Evolutionary conservation across 2,329 filamentous ascomycete genomes (phyloP), one percentile per base, ranked within the genome.

Genomic region (Ophiostoma pallidulum): DNA sequence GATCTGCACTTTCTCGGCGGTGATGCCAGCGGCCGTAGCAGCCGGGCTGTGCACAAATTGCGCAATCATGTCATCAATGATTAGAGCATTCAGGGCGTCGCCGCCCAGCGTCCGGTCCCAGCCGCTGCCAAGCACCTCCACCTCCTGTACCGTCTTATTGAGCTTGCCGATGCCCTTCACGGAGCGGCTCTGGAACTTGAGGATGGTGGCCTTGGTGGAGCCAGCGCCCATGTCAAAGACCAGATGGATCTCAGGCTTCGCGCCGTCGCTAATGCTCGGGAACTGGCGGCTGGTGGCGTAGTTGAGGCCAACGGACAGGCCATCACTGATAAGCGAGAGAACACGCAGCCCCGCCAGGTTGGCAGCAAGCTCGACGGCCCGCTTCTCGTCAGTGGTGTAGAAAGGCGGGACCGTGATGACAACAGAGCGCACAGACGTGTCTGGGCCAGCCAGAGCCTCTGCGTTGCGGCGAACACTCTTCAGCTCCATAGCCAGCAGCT

Each of bases 151-250:
- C 1, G 89, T 96, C 77, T 97, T 97, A 74, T 96, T 97, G 71
- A 79, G 91, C 64, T 86, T 89, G 55, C 89, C 90, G 47, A 91
- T 69, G 58, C 96, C 91, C 73, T 97, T 98, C 53, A 97, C 83
- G 2, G 77, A 82, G 57, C 84, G 82, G 62, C 86, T 85, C 65
- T 96, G 90, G 68, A 98, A 95, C 59, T 82, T 84, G 62, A 98
- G 68, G 45, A 98, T 72, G 7, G 89, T 92, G 4, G 91, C 91
- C 58, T 88, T 94, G 28, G 91, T 86, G 39, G 88, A 96, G 4
- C 92, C 92, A 56, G 92, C 90, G 56, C 92, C 92, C 90, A 98
- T 97, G 62, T 98, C 92, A 61, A 92, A 98, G 26, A 98, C 80
- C 63, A 98, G 69, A 67, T 98, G 88, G 58, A 90, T 79, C 66